Conservation (phyloP, 768 basidiomycete genomes). For the Pleurotus ostreatus region DNA sequence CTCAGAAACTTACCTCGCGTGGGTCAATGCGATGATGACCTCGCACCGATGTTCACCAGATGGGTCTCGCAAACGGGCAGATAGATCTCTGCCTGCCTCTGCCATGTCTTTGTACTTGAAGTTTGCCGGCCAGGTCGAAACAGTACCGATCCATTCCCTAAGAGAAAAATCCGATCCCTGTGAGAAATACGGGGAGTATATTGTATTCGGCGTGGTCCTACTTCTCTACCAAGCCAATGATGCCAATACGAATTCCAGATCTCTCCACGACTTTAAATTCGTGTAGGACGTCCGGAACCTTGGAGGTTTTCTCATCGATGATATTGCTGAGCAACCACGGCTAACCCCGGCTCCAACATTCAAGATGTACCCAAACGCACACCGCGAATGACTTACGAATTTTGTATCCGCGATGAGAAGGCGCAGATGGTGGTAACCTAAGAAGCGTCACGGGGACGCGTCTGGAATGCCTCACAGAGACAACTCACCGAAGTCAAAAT, state of each 20-base stretch:
- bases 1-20: constrained; percentile 52
- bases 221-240: constrained; percentile 89
- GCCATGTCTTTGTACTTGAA: constrained; percentile 79
- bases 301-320: constrained; percentile 59
- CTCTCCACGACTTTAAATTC: constrained; percentile 68
- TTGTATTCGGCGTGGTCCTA: constrained; percentile 23
- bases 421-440: constrained; percentile 63
- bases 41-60: constrained; percentile 69
- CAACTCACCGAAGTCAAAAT: constrained; percentile 78
- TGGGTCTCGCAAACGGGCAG: constrained; percentile 68
- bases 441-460: neutral
- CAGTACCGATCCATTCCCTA: constrained; percentile 88
- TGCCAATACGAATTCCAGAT: constrained; percentile 65
- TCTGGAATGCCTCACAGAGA: neutral
- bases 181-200: neutral
- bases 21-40: constrained; percentile 81
- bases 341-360: constrained; percentile 27
- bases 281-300: constrained; percentile 55
- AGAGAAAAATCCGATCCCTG: neutral
- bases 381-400: constrained; percentile 50
- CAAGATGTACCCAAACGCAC: neutral
- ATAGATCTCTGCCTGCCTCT: constrained; percentile 68
- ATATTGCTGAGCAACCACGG: constrained; percentile 93
- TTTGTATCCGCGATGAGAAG: constrained; percentile 67
- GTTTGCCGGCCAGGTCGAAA: constrained; percentile 79